Evolutionary conservation across 2,329 filamentous ascomycete genomes (phyloP), one percentile per base, ranked within the genome.

Genomic region (Xylaria multiplex): DNA sequence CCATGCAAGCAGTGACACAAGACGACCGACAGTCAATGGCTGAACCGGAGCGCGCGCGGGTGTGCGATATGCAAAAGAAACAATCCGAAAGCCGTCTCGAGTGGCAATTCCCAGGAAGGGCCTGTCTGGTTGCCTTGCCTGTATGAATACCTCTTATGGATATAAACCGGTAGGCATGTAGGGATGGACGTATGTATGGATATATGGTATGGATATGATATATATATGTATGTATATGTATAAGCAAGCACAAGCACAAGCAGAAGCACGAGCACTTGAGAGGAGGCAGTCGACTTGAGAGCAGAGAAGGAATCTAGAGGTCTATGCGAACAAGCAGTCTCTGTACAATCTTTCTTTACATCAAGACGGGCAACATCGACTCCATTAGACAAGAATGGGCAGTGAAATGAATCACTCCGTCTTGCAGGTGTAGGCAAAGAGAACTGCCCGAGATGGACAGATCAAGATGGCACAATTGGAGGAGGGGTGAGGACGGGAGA

Each of bases 401-500:
- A 32, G 30, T 54, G 50, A 16, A 27, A 11, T 9, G 16, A 16
- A 66, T 48, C 49, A 42, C 52, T 16, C 35, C 48, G 42, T 46
- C 13, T 6, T 56, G 19, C 19, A 19, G 19, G 19, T 48, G 48
- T 40, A 11, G 40, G 24, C 30, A 42, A 13, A 42, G 53, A 54
- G 53, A 54, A 45, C 37, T 42, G 16, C 16, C 57, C 49, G 43
- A 59, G 54, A 27, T 27, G 27, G 27, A 45, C 46, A 50, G 59
- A 30, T 35, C 46, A n/a, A 35, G 32, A 32, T 35, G 45, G 45
- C 43, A 48, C 57, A 52, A 54, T 60, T 49, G 66, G 64, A 66
- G 66, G 64, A 66, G 64, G 64, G 66, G 57, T 22, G 58, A 59
- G 24, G 58, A 59, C 8, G 37, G 11, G 48, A 55, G 40, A 61